A percentile compares a stretch with the other conserved stretches of the same genome.
phyloP scores from a whole-genome alignment of 257 asterid species.

The Nicotiana knightiana region DNA sequence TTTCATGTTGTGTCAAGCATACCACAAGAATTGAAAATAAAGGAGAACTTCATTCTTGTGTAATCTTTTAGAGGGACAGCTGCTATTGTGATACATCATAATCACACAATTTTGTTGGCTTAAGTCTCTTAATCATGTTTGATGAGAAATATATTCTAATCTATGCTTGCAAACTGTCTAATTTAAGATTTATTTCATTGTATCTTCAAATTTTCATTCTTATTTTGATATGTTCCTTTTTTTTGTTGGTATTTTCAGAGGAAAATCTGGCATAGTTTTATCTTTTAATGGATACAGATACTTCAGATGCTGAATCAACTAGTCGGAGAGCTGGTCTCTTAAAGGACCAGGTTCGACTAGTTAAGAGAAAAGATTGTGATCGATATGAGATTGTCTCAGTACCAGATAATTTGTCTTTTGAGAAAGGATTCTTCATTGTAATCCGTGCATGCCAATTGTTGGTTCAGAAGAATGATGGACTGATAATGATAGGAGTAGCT shows the following conservation, averaged over 20 bases:
- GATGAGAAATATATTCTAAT: neutral
- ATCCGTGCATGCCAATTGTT: slow-evolving; percentile 86
- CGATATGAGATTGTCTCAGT: slow-evolving; percentile 73
- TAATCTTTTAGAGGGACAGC: neutral
- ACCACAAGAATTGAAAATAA: neutral
- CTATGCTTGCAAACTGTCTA: neutral
- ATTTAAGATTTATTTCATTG: neutral
- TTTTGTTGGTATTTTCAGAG: slow-evolving; percentile 17
- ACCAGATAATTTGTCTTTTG: slow-evolving; percentile 78
- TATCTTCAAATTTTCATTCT: neutral
- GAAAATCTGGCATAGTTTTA: slow-evolving; percentile 19
- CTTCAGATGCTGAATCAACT: slow-evolving; percentile 30
- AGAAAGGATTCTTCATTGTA: slow-evolving; percentile 90
- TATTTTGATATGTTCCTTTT: neutral
- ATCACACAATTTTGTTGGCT: neutral
- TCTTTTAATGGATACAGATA: slow-evolving; percentile 47
- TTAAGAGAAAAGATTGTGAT: slow-evolving; percentile 68
- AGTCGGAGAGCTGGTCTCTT: slow-evolving; percentile 65
- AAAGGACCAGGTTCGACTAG: slow-evolving; percentile 81
- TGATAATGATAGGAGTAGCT: slow-evolving; percentile 75
- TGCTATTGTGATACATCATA: neutral
- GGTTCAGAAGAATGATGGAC: slow-evolving; percentile 85
- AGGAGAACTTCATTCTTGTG: slow-evolving; percentile 2
- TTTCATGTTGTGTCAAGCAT: neutral
- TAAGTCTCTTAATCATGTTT: neutral